Percentiles rank a stretch among this genome's conserved stretches.
phyloP scores from a whole-genome alignment of 495 filamentous ascomycete genomes.

The Peziza echinospora region DNA sequence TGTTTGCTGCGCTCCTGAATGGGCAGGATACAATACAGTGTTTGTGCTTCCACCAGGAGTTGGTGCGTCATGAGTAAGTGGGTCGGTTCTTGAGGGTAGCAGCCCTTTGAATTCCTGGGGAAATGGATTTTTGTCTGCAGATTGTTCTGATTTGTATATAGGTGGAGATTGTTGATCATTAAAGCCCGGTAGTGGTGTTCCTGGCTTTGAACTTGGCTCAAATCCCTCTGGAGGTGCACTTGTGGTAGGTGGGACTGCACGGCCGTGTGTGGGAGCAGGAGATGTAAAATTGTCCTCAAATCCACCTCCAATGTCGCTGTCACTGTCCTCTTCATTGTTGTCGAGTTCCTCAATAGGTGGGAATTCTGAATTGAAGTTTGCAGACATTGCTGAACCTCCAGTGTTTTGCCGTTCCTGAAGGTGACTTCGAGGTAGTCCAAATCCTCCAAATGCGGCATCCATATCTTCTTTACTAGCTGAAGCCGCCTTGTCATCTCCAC shows the following conservation, averaged over 20 bases:
- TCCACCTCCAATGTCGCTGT: conserved; percentile 58
- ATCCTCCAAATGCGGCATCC: conserved; percentile 48
- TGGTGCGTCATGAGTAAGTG: conserved; percentile 23
- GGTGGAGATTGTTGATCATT: conserved; percentile 44
- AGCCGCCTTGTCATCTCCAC: conserved; percentile 32
- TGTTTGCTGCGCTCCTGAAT: too few species aligned
- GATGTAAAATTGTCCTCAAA: conserved; percentile 88
- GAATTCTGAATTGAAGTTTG: conserved; percentile 50
- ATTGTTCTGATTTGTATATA: conserved; percentile 37
- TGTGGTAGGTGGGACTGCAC: conserved; percentile 14
- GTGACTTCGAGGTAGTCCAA: conserved; percentile 25
- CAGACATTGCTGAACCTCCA: conserved; percentile 22
- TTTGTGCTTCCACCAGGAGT: conserved; percentile 16
- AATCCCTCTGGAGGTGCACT: conserved; percentile 9
- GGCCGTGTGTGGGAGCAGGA: conserved; percentile 27
- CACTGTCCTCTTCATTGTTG: conserved; percentile 55
- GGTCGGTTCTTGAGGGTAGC: conserved; percentile 41
- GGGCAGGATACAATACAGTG: too few species aligned
- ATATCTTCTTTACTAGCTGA: conserved; percentile 47
- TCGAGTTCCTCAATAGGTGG: conserved; percentile 83
- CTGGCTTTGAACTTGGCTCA: background rate
- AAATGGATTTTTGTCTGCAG: conserved; percentile 27
- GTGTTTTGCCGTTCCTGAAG: conserved; percentile 21
- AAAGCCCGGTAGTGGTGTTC: conserved; percentile 22
- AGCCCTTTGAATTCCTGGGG: conserved; percentile 40